Evolutionary conservation across 805 yeast species (phyloP), one percentile per base, ranked within the genome.

Genomic region (Candida endomychidarum): DNA sequence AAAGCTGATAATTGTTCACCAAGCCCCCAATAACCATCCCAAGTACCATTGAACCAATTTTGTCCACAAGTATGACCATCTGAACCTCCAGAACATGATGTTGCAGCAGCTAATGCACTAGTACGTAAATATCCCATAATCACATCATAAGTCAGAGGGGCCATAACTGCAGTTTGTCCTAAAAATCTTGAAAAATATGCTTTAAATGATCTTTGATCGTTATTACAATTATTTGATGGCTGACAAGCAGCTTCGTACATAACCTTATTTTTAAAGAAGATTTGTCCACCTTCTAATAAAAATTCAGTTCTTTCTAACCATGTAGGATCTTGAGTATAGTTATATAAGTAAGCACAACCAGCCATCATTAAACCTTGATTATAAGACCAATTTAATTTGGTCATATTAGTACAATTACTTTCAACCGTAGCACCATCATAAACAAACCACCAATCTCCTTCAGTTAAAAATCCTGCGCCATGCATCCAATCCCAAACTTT

Each of bases 131-230:
- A 63, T 6, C 60, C 45, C 53, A 67, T 64, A 47, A 84, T 76
- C 3, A 60, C 54, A 36, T 69, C 72, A 34, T 56, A 61, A 4
- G 83, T 67, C 27, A 68, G 67, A 4, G 96, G 95, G 1, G 78
- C 83, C 59, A 91, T 62, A 35, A 77, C 72, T 0, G 91, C 80
- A 1, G 96, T 83, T 39, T 78, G 63, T 2, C 89, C 93, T 57
- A 90, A 60, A 58, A 81, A 81, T 41, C 96, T 70, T 2, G 88
- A 58, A 51, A 86, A 74, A 51, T 83, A 85, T 1, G 96, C 96
- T 67, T 86, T 87, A 74, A 91, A 90, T n/a, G 93, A 80, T 44
- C 96, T 74, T 70, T 90, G 96, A 69, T 90, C 97, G 40, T 78
- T 82, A 62, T 86, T 78, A 70, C 98, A 90, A 27, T 72, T 68